Evolutionary conservation across 129 eudicot species (phyloP).

Genomic region (Saposhnikovia divaricata): DNA sequence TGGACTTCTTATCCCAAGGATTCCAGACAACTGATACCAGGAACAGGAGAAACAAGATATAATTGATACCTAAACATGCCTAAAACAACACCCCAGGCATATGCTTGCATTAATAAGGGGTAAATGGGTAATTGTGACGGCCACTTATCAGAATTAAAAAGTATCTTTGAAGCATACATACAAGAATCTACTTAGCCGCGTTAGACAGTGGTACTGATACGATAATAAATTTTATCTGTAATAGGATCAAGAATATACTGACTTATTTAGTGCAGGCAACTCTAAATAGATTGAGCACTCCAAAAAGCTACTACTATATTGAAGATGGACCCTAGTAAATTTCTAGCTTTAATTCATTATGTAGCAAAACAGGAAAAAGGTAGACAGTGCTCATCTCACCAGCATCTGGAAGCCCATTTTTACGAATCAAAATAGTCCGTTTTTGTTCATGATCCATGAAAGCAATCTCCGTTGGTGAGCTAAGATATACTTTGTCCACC

Average conservation of each 20-base stretch:
- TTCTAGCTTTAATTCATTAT: neutral
- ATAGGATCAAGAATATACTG: neutral
- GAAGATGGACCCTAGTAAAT: neutral
- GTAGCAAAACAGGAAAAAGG: neutral
- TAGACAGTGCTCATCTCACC: conserved; percentile 32
- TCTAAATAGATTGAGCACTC: neutral
- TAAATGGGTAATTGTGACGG: neutral
- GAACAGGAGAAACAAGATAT: neutral
- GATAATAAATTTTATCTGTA: neutral
- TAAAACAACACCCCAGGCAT: neutral
- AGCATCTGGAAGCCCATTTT: conserved; percentile 84
- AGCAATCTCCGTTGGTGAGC: conserved; percentile 65
- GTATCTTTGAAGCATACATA: neutral
- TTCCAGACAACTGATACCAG: conserved; percentile 68
- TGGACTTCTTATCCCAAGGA: conserved; percentile 90
- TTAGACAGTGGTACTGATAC: neutral
- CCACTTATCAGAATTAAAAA: neutral
- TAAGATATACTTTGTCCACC: conserved; percentile 76
- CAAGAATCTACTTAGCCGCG: neutral
- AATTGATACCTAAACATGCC: neutral
- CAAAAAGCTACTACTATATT: neutral
- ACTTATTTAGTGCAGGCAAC: neutral
- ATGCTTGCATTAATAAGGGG: neutral
- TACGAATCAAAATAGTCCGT: conserved; percentile 52
- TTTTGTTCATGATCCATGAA: conserved; percentile 71